Conservation (phyloP, 768 basidiomycete genomes). For the Amanita inopinata region DNA sequence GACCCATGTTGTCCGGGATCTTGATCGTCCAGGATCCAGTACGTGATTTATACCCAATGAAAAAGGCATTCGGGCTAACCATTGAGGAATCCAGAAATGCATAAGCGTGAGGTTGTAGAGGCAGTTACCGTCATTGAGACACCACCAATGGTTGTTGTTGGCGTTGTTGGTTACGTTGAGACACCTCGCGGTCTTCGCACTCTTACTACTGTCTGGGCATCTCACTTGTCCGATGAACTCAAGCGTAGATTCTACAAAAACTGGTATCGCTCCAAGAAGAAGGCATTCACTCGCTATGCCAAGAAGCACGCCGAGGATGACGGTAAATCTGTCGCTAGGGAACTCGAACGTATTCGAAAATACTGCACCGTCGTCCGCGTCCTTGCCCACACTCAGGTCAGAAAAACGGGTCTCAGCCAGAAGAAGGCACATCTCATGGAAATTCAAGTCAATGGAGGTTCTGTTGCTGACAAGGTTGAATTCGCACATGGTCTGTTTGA, state of each 20-base stretch:
- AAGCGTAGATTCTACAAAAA: conserved; percentile 99
- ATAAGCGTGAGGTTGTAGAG: conserved; percentile 99
- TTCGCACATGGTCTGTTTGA: conserved; percentile 92
- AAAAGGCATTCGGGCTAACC: background rate
- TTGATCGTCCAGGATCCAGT: conserved; percentile 99
- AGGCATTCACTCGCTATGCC: conserved; percentile 99
- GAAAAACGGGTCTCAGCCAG: conserved; percentile 94
- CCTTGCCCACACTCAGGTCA: conserved; percentile 97
- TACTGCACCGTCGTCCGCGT: conserved; percentile 99
- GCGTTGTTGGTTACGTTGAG: conserved; percentile 99
- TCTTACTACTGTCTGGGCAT: conserved; percentile 97
- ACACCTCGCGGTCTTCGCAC: conserved; percentile 98
- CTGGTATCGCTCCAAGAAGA: conserved; percentile 99
- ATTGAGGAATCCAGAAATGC: conserved; percentile 71
- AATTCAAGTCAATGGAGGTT: conserved; percentile 98
- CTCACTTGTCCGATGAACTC: conserved; percentile 94
- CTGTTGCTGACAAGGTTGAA: conserved; percentile 93
- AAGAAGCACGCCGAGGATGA: conserved; percentile 97
- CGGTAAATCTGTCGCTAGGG: conserved; percentile 86
- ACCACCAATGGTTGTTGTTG: conserved; percentile 92
- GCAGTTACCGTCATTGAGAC: conserved; percentile 95
- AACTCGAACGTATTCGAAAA: conserved; percentile 98
- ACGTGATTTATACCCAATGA: conserved; percentile 26
- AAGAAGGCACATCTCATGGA: conserved; percentile 99
- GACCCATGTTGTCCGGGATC: conserved; percentile 98